Evolutionary conservation across 208 protist species (phyloP).

Genomic region (Leishmania major): DNA sequence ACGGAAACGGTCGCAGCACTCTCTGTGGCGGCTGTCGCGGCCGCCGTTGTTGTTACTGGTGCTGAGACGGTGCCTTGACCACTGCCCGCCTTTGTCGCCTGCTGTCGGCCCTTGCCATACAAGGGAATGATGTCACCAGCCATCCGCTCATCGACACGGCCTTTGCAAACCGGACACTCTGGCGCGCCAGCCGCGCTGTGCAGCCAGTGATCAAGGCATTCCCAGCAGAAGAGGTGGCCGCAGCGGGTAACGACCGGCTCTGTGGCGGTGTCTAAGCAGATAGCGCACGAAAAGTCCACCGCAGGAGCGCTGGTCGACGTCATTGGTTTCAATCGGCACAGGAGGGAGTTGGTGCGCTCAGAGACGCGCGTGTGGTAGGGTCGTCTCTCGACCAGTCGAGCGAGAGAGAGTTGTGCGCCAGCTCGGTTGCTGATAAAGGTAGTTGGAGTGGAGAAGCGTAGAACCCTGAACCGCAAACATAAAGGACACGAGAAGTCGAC

Average conservation of each 20-base stretch:
- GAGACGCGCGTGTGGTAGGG: not conserved
- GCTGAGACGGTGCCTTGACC: not conserved
- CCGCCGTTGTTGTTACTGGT: slow-evolving; percentile 3
- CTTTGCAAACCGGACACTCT: slow-evolving; percentile 84
- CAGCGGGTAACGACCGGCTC: slow-evolving; percentile 87
- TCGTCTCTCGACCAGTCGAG: not conserved
- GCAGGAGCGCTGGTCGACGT: slow-evolving; percentile 21
- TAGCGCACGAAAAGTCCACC: slow-evolving; percentile 77
- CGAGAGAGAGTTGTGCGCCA: not conserved
- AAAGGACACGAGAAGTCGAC: not conserved
- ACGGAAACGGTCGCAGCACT: slow-evolving; percentile 8
- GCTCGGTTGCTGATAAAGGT: not conserved
- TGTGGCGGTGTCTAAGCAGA: slow-evolving; percentile 72
- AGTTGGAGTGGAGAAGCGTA: not conserved
- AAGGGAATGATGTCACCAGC: slow-evolving; percentile 82
- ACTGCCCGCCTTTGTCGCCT: slow-evolving; percentile 5
- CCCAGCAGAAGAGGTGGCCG: slow-evolving; percentile 89
- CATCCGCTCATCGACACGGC: slow-evolving; percentile 54
- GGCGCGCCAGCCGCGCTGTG: slow-evolving; percentile 32
- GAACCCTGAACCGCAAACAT: not conserved
- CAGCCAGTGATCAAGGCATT: slow-evolving; percentile 81
- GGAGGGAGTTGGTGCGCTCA: not conserved
- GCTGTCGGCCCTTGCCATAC: slow-evolving; percentile 62
- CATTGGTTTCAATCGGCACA: slow-evolving; percentile 8
- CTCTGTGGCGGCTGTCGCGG: not conserved